Conservation (phyloP, 2,329 filamentous ascomycete genomes). For the Penicillium sp. region DNA sequence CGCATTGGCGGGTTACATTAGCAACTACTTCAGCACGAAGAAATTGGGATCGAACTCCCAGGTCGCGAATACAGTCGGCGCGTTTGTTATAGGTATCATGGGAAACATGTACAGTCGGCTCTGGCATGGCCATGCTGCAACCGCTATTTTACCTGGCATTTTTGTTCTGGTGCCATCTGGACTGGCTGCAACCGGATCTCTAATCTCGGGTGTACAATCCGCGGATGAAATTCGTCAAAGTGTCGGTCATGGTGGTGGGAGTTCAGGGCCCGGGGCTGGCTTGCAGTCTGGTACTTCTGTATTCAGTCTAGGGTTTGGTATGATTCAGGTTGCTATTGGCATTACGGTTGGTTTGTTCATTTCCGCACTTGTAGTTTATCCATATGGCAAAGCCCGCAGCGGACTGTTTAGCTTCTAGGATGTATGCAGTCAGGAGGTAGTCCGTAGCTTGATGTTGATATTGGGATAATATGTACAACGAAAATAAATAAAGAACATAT, state of each 20-base stretch:
- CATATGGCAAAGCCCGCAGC: slow-evolving; percentile 40
- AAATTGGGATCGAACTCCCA: slow-evolving; percentile 69
- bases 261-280: slow-evolving; percentile 16
- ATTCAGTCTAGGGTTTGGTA: slow-evolving; percentile 38
- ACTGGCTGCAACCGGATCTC: slow-evolving; percentile 54
- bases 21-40: slow-evolving; percentile 40
- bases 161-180: slow-evolving; percentile 65
- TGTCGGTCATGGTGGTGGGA: slow-evolving; percentile 9
- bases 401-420: slow-evolving; percentile 38
- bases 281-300: slow-evolving; percentile 14
- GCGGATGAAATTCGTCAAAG: slow-evolving; percentile 51
- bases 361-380: slow-evolving; percentile 41
- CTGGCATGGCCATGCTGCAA: slow-evolving; percentile 74
- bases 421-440: not conserved
- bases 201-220: slow-evolving; percentile 54
- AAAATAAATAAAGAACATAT: not conserved
- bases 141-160: slow-evolving; percentile 80
- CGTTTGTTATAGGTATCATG: slow-evolving; percentile 69
- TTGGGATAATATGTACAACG: not conserved
- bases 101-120: slow-evolving; percentile 73
- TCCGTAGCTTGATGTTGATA: not conserved
- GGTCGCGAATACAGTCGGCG: slow-evolving; percentile 72
- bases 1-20: slow-evolving; percentile 67
- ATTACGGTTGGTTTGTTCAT: slow-evolving; percentile 43
- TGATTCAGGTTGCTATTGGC: slow-evolving; percentile 43